Conservation (phyloP, 2,329 filamentous ascomycete species). For the Xylariaceae sp. region DNA sequence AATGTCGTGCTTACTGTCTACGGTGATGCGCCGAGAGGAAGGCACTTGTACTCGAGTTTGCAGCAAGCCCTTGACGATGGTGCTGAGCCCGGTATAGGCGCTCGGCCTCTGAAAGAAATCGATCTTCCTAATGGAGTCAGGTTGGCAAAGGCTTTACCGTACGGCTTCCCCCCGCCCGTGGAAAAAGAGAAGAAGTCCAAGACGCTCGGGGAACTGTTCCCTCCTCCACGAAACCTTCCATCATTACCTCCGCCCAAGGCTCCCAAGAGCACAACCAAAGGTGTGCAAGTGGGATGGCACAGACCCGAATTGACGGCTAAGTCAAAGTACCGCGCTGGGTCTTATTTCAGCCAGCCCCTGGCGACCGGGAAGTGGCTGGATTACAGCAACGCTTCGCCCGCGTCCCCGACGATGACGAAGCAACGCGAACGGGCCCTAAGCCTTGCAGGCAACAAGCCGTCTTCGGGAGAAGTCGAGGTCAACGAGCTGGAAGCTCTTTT, state of each 20-base stretch:
- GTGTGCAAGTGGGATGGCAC: conserved; percentile 48
- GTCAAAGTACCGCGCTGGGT: conserved; percentile 46
- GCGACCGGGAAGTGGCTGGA: conserved; percentile 66
- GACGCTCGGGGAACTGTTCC: conserved; percentile 69
- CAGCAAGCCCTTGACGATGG: conserved; percentile 44
- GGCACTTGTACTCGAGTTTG: conserved; percentile 82
- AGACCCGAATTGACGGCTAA: conserved; percentile 51
- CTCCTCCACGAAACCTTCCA: conserved; percentile 59
- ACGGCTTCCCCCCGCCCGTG: conserved; percentile 29
- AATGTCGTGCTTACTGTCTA: conserved; percentile 68
- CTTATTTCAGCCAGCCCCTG: conserved; percentile 63
- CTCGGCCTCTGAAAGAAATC: conserved; percentile 53
- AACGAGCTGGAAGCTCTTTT: conserved; percentile 71
- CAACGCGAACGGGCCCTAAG: conserved; percentile 69
- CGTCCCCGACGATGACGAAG: conserved; percentile 52
- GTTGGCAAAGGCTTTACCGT: conserved; percentile 59
- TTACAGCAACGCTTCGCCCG: conserved; percentile 58
- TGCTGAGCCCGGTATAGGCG: conserved; percentile 20
- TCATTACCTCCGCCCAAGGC: conserved; percentile 67
- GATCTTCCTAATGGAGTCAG: conserved; percentile 70
- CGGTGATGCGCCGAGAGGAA: conserved; percentile 67
- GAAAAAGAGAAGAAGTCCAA: conserved; percentile 49
- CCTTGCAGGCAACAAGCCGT: conserved; percentile 54
- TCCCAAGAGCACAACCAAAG: conserved; percentile 64
- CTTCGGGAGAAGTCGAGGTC: conserved; percentile 50